These are phyloP conservation scores for Rheum nobile DNA, from an alignment of 148 eudicot genomes.

Conservation along the genomic window DNA sequence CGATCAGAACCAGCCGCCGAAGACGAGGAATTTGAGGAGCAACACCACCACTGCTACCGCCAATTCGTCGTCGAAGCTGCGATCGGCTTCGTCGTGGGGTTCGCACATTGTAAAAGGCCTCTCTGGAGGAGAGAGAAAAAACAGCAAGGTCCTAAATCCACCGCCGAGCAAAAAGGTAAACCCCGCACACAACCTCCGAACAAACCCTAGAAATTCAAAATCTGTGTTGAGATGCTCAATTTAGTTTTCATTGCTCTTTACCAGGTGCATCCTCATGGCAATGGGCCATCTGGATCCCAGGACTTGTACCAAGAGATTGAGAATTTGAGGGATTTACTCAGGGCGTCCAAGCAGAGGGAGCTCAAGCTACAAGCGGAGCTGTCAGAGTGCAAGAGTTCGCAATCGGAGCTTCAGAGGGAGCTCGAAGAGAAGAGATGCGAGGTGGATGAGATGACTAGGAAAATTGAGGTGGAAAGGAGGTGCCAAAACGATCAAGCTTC, in stretches of 20 bases:
- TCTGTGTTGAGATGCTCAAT: neutral
- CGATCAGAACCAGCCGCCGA: slow-evolving; percentile 54
- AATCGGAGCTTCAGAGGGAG: slow-evolving; percentile 38
- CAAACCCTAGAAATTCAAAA: neutral
- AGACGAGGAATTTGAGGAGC: slow-evolving; percentile 21
- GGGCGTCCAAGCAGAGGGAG: slow-evolving; percentile 68
- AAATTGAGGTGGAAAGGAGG: slow-evolving; percentile 35
- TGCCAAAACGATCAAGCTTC: slow-evolving; percentile 23
- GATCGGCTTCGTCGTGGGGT: slow-evolving; percentile 46
- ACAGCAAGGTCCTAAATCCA: slow-evolving; percentile 1
- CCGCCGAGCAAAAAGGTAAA: slow-evolving; percentile 6
- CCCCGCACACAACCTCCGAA: neutral
- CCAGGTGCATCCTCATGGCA: slow-evolving; percentile 45
- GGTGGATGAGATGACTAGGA: slow-evolving; percentile 30
- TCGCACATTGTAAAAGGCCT: slow-evolving; percentile 57
- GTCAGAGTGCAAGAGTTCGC: slow-evolving; percentile 26
- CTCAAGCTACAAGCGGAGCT: slow-evolving; percentile 49
- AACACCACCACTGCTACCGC: neutral
- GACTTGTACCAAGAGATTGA: slow-evolving; percentile 68
- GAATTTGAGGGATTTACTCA: slow-evolving; percentile 49
- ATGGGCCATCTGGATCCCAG: slow-evolving; percentile 27
- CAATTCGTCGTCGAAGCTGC: slow-evolving; percentile 28
- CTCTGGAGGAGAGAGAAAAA: slow-evolving; percentile 16
- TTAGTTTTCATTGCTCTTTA: neutral
- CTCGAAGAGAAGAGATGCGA: slow-evolving; percentile 38